These are phyloP conservation scores for Tricholoma matsutake DNA, from an alignment of 768 basidiomycete genomes.

Conservation along the genomic window DNA sequence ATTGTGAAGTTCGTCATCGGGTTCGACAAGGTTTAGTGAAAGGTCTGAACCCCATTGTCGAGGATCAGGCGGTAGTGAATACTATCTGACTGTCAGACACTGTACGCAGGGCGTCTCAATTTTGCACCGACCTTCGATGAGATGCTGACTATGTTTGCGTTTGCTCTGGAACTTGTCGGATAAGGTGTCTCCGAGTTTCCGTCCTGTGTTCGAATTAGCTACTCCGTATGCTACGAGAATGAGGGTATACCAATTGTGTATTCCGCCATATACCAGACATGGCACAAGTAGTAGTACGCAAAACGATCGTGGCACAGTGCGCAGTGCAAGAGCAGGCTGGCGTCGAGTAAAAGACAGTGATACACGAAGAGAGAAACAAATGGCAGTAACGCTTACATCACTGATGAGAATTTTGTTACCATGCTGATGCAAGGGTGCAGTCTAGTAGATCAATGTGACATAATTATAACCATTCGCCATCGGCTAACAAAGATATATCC, in stretches of 20 bases:
- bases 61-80: constrained; percentile 52
- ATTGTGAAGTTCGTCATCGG: constrained; percentile 60
- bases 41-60: constrained; percentile 50
- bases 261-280: constrained; percentile 15
- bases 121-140: constrained; percentile 14
- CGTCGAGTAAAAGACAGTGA: neutral
- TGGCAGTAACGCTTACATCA: neutral
- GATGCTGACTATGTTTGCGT: constrained; percentile 7
- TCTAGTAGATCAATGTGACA: no score
- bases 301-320: neutral
- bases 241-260: constrained; percentile 6
- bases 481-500: no score
- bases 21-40: constrained; percentile 40
- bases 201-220: constrained; percentile 6
- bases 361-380: neutral
- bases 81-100: constrained; percentile 31
- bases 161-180: constrained; percentile 10
- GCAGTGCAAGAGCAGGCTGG: neutral
- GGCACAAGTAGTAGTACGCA: neutral
- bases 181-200: constrained; percentile 21
- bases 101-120: neutral
- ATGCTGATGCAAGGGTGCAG: no score
- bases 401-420: no score
- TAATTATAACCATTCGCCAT: no score
- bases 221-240: neutral